Evolutionary conservation across 2,329 filamentous ascomycete species (phyloP).

Genomic region (Purpureocillium lavendulum): DNA sequence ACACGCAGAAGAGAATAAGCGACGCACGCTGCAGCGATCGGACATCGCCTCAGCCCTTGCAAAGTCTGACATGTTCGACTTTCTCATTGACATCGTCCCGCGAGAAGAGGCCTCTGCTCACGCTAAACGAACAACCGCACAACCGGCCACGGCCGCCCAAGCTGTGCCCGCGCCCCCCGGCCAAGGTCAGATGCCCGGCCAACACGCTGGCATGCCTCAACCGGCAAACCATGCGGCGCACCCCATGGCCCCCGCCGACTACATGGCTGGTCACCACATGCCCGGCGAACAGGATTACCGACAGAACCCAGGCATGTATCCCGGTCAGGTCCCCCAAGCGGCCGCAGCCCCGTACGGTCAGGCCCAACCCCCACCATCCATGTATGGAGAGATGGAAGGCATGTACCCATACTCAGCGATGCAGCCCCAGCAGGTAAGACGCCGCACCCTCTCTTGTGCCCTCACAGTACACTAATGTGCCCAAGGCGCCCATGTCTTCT

Average conservation of each 20-base stretch:
- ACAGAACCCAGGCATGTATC: conserved; percentile 71
- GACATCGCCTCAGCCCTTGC: conserved; percentile 93
- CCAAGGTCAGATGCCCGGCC: conserved; percentile 44
- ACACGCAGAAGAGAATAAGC: conserved; percentile 97
- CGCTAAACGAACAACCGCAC: conserved; percentile 63
- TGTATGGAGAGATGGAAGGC: conserved; percentile 73
- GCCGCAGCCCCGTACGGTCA: conserved; percentile 68
- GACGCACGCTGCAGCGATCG: conserved; percentile 85
- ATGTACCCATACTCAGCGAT: conserved; percentile 82
- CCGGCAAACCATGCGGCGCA: conserved; percentile 49
- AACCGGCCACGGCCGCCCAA: conserved; percentile 32
- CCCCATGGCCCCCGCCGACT: conserved; percentile 51
- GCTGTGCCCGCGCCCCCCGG: conserved; percentile 39
- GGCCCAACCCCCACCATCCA: conserved; percentile 54
- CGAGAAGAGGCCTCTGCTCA: conserved; percentile 85
- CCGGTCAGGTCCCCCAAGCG: conserved; percentile 67
- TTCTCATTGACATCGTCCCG: conserved; percentile 96
- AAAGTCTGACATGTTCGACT: conserved; percentile 99
- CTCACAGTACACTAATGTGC: conserved; percentile 7
- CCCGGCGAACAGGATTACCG: conserved; percentile 71
- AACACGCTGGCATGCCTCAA: conserved; percentile 40
- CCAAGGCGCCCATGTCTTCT: conserved; percentile 32
- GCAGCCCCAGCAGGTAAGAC: conserved; percentile 70
- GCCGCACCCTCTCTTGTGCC: not conserved
- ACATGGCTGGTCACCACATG: conserved; percentile 56